Percentiles rank a stretch among this genome's conserved stretches.
Conservation (phyloP, 805 yeast genomes). For the Maudiozyma saulgeensis region DNA sequence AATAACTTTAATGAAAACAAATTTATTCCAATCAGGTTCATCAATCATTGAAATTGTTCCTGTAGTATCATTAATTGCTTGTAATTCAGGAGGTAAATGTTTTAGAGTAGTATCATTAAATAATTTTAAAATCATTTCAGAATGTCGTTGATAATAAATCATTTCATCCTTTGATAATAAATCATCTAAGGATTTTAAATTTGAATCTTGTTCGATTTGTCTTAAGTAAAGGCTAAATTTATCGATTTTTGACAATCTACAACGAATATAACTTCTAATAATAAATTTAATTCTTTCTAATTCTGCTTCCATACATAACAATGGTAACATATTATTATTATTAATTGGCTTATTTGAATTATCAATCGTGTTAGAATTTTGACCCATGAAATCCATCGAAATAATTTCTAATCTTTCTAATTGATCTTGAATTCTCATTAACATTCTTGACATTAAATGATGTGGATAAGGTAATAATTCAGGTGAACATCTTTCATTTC, state of each 20-base stretch:
- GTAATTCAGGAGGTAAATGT: constrained; percentile 58
- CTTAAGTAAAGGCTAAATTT: constrained; percentile 52
- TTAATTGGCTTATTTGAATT: constrained; percentile 4
- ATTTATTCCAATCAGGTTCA: constrained; percentile 62
- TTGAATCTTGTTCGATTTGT: constrained; percentile 28
- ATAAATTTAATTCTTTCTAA: constrained; percentile 78
- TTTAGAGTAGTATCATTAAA: constrained; percentile 60
- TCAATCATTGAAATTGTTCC: constrained; percentile 68
- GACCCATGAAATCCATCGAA: constrained; percentile 63
- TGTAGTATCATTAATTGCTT: constrained; percentile 64
- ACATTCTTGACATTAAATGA: constrained; percentile 45
- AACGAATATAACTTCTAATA: constrained; percentile 70
- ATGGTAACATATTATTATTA: constrained; percentile 36
- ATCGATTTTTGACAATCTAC: constrained; percentile 70
- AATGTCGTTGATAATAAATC: constrained; percentile 59
- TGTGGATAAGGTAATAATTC: constrained; percentile 72
- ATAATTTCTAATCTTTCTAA: constrained; percentile 69
- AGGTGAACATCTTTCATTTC: constrained; percentile 78
- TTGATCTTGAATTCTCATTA: constrained; percentile 54
- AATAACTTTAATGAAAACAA: constrained; percentile 53
- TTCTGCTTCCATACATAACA: constrained; percentile 84
- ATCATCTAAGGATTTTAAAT: constrained; percentile 16
- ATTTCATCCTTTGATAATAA: constrained; percentile 50
- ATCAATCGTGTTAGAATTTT: constrained; percentile 12
- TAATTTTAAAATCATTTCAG: constrained; percentile 50